Evolutionary conservation across 2,329 filamentous ascomycete species (phyloP), one percentile per base, ranked within the genome.

Genomic region (Sordariomycetes sp.): DNA sequence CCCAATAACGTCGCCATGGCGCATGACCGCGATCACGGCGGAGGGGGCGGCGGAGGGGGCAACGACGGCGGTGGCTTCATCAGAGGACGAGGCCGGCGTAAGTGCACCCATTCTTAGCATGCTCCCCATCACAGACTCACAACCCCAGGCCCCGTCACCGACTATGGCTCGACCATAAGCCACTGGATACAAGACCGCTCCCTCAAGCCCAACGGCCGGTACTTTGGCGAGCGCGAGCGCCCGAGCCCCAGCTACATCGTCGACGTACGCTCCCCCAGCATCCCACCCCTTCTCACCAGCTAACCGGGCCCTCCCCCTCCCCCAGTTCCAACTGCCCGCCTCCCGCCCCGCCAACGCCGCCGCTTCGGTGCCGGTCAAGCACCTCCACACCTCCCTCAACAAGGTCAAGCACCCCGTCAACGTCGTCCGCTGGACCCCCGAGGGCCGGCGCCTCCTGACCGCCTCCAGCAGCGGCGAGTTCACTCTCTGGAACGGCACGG

Each of bases 341-440:
- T 90, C 89, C 39, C 80, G 89, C 67, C 75, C 84, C 56, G 80
- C 84, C 62, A 85, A 81, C 61, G 84, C 91, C 22, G 90, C 86
- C 59, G 90, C 96, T 68, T 87, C 89, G 1, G 87, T 99, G 52
- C 92, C 94, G 13, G 88, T 89, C n/a, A 92, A 94, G 65, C 91
- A 96, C 68, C 80, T 99, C 48, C 94, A 99, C 68, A 95, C 94
- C n/a, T 97, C 94, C 0, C 81, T 97, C 7, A 97, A 97, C 74
- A 99, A 99, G 68, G 91, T 95, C 66, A 95, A 96, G 67, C 94
- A 97, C 64, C 94, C 94, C 1, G 89, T 99, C 66, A 97, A 96
- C 62, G 89, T 97, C 10, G 92, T 99, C 48, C 83, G 90, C 69
- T 99, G 94, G 94, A 99, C 95, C 17, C 94, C 94, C 7, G 94